Evolutionary conservation across 1,139 yeast species (phyloP).

Genomic region (Saccharomyces hybrid): DNA sequence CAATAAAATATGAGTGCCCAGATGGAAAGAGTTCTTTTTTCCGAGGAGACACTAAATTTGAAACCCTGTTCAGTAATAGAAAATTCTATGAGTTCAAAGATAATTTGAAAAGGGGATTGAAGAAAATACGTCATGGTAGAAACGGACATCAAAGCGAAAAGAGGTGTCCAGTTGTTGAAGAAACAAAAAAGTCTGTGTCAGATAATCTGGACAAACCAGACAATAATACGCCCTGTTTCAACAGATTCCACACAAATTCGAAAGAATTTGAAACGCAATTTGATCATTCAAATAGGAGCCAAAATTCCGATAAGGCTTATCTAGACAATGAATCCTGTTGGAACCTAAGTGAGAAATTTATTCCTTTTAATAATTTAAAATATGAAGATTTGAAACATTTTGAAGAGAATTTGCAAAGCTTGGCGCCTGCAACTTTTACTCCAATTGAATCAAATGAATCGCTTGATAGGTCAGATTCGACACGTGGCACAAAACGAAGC

Average conservation of each 20-base stretch:
- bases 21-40: not conserved
- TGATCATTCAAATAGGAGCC: constrained; percentile 13
- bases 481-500: not conserved
- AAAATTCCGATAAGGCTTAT: not conserved
- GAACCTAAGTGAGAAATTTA: not conserved
- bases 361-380: not conserved
- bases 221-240: constrained; percentile 10
- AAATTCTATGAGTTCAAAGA: not conserved
- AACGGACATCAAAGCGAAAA: not conserved
- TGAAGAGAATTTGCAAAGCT: not conserved
- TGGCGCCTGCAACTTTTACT: not conserved
- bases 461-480: not conserved
- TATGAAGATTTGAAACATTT: constrained; percentile 1
- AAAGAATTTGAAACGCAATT: constrained; percentile 14
- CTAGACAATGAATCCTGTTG: not conserved
- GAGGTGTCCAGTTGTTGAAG: not conserved
- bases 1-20: not conserved
- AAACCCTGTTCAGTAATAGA: not conserved
- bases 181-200: not conserved
- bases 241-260: constrained; percentile 13
- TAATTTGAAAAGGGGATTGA: not conserved
- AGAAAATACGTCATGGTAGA: not conserved
- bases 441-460: not conserved
- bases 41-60: not conserved
- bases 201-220: not conserved